A percentile compares a stretch with the other conserved stretches of the same genome.
phyloP scores from a whole-genome alignment of 805 yeast species.

The Tetrapisispora namnaoensis region DNA sequence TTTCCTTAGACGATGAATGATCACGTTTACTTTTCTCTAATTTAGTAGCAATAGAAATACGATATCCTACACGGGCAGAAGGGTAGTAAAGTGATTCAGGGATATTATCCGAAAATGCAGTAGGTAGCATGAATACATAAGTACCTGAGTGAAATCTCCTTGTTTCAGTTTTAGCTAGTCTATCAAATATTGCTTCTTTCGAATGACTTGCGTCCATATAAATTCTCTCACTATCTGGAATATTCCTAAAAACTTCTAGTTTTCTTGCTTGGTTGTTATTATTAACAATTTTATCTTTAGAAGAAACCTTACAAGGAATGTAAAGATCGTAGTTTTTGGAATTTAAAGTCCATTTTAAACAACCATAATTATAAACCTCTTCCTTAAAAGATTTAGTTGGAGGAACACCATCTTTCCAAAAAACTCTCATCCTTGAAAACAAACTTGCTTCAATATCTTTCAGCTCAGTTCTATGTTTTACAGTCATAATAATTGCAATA shows the following conservation, averaged over 20 bases:
- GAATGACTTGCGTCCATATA: conserved; percentile 9
- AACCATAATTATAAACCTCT: conserved; percentile 42
- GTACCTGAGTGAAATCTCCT: conserved; percentile 45
- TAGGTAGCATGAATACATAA: conserved; percentile 57
- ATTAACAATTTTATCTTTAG: conserved; percentile 8
- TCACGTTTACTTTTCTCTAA: conserved; percentile 3
- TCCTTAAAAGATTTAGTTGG: conserved; percentile 35
- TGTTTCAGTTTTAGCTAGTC: neutral
- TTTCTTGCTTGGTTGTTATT: conserved; percentile 3
- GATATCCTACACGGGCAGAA: conserved; percentile 23
- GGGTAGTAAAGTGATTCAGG: conserved; percentile 44
- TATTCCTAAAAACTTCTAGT: conserved; percentile 6
- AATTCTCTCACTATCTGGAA: conserved; percentile 2
- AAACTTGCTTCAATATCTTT: conserved; percentile 35
- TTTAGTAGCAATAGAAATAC: conserved; percentile 14
- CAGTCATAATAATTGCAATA: conserved; percentile 41
- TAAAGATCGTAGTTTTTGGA: conserved; percentile 37
- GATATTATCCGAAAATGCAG: conserved; percentile 45
- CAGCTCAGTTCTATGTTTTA: conserved; percentile 33
- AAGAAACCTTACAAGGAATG: conserved; percentile 19
- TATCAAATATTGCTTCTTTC: conserved; percentile 3
- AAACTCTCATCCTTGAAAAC: conserved; percentile 34
- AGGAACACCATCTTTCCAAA: conserved; percentile 49
- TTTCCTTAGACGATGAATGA: neutral
- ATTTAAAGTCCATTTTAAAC: conserved; percentile 37